These are phyloP conservation scores for Jaenimonas drosophilae DNA, from an alignment of 208 protist genomes.

Conservation along the genomic window DNA sequence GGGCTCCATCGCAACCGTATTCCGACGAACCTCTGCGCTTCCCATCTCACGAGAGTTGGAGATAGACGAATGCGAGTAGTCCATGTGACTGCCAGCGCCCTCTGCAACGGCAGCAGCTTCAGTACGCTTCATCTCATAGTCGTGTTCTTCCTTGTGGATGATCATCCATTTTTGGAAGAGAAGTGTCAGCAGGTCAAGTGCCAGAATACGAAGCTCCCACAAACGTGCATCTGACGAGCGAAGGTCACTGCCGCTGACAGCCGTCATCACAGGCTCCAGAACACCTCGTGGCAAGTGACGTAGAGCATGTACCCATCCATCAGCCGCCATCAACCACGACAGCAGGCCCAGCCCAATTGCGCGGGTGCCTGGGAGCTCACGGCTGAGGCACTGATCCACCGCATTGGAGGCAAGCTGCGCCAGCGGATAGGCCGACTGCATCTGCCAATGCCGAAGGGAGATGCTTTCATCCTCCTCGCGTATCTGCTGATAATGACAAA, in stretches of 20 bases:
- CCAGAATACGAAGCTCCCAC: conserved; percentile 18
- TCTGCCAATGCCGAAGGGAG: too few species aligned
- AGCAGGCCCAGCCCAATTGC: conserved; percentile 13
- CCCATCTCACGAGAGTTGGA: not conserved
- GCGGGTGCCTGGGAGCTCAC: conserved; percentile 7
- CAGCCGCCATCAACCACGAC: too few species aligned
- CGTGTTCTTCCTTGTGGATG: not conserved
- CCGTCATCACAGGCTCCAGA: conserved; percentile 6
- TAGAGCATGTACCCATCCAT: conserved; percentile 24
- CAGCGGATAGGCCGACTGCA: too few species aligned
- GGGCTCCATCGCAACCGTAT: not conserved
- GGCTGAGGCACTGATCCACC: conserved; percentile 6
- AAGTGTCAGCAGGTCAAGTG: conserved; percentile 14
- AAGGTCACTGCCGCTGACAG: not conserved
- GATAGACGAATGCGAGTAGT: not conserved
- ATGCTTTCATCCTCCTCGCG: too few species aligned
- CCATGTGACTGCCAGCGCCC: too few species aligned
- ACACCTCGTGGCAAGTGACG: too few species aligned
- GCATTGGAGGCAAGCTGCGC: conserved; percentile 6
- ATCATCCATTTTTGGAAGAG: conserved; percentile 9
- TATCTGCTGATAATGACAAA: too few species aligned
- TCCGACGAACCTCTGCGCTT: not conserved
- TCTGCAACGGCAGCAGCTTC: too few species aligned
- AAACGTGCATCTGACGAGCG: conserved; percentile 4
- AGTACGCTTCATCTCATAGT: too few species aligned